Percentiles rank a stretch among this genome's conserved stretches.
Evolutionary conservation across 2,329 filamentous ascomycete species (phyloP).

Genomic region (Ceratocystiopsis sp.): DNA sequence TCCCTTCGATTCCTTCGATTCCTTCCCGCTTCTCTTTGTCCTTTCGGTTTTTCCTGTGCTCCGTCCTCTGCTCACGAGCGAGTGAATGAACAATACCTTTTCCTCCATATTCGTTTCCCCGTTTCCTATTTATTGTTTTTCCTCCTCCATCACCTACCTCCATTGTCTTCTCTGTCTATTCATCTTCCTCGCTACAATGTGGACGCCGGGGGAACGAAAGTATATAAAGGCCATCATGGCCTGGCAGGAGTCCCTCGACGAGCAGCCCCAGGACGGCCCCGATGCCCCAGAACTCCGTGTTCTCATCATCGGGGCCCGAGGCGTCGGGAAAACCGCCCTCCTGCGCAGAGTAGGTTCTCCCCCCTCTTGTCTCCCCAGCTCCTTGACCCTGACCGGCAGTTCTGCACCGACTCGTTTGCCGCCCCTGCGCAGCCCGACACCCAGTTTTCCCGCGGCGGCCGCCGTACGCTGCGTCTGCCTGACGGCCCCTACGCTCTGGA

Average conservation of each 20-base stretch:
- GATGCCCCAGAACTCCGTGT: slow-evolving; percentile 17
- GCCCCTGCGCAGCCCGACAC: slow-evolving; percentile 11
- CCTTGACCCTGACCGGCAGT: neutral
- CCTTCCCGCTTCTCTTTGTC: neutral
- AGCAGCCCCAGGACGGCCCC: slow-evolving; percentile 5
- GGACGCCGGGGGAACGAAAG: slow-evolving; percentile 22
- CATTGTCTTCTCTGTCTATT: neutral
- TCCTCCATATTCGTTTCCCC: neutral
- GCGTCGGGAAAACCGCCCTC: slow-evolving; percentile 24
- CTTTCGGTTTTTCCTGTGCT: neutral
- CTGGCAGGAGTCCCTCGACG: slow-evolving; percentile 19
- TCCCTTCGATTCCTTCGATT: neutral
- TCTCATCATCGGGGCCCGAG: slow-evolving; percentile 21
- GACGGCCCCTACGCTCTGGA: slow-evolving; percentile 18
- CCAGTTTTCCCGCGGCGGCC: slow-evolving; percentile 16
- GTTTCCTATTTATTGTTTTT: neutral
- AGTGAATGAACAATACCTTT: no score
- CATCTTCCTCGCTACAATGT: slow-evolving; percentile 8
- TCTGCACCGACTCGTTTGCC: slow-evolving; percentile 10
- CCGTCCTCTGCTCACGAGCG: neutral
- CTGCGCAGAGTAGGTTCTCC: slow-evolving; percentile 17
- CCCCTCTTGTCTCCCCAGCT: no score
- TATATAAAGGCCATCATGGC: slow-evolving; percentile 23
- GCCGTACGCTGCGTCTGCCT: slow-evolving; percentile 18
- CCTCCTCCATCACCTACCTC: no score